Evolutionary conservation across 1,139 yeast genomes (phyloP), one percentile per base, ranked within the genome.

Genomic region (Saccharomyces hybrid): DNA sequence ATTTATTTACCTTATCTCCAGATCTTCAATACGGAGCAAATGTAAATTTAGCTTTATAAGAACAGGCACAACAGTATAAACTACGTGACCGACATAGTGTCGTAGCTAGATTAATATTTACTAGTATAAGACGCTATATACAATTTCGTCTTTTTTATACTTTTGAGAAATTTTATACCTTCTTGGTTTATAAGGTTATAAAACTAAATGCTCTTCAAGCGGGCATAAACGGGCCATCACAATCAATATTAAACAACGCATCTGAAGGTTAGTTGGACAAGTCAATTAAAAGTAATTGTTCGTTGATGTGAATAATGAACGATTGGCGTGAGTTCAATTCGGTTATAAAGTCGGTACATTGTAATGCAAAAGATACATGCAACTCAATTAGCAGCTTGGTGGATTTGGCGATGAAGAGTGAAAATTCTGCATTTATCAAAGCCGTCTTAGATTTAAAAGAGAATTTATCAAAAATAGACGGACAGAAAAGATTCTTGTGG

Each of bases 401-500:
- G n/a, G 41, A 27, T 0, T 25, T 59, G 3, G 59, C 62, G 2
- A 34, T 53, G 11, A 31, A 49, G 9, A 53, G 55, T 23, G 54
- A 56, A 11, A 63, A 64, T 44, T 38, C 55, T 4, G 49, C 49
- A 4, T 56, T 64, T 13, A 51, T 62, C 3, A 50, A 53, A 20
- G 47, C 56, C 20, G 55, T 63, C 6, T 25, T 66, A 27, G 28
- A 53, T 46, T 46, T 64, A n/a, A 57, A 51, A 47, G 58, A 58
- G 4, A 53, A 54, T 20, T 13, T 55, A 53, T 54, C 57, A 44
- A 26, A 56, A 47, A 44, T 59, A 14, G 47, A 59, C 3, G 42
- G 63, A 25, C 62, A 66, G 16, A 68, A 69, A 6, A 73, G 71
- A 53, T 54, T 79, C 2, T 47, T 63, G 3, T 81, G 85, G 85